A percentile compares a stretch with the other conserved stretches of the same genome.
Conservation (phyloP, 805 yeast genomes). For the Komagataella mondaviorum region DNA sequence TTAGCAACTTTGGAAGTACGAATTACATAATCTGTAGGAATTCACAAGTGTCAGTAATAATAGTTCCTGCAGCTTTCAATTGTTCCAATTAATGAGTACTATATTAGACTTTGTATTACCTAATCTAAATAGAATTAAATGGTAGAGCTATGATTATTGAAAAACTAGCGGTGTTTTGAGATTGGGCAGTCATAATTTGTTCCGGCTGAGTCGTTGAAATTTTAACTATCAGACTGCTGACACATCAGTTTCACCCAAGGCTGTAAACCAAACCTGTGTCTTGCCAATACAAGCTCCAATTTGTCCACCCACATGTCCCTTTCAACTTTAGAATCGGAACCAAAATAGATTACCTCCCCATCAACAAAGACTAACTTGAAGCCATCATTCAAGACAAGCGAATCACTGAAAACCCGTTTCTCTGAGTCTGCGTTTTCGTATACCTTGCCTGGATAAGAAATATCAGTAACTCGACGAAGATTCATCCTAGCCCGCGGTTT, state of each 20-base stretch:
- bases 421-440: slow-evolving; percentile 10
- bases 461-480: slow-evolving; percentile 48
- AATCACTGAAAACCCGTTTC: slow-evolving; percentile 48
- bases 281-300: slow-evolving; percentile 39
- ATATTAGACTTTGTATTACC: too few relatives aligned
- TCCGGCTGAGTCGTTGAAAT: too few relatives aligned
- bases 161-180: too few relatives aligned
- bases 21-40: too few relatives aligned
- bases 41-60: too few relatives aligned
- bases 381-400: slow-evolving; percentile 53
- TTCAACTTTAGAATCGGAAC: slow-evolving; percentile 59
- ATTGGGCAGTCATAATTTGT: too few relatives aligned
- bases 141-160: too few relatives aligned
- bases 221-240: background rate
- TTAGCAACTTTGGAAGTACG: too few relatives aligned
- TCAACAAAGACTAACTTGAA: slow-evolving; percentile 66
- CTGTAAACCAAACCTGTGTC: slow-evolving; percentile 16
- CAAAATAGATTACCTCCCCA: slow-evolving; percentile 73
- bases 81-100: too few relatives aligned
- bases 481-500: slow-evolving; percentile 70
- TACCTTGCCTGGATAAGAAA: slow-evolving; percentile 27
- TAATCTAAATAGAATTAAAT: too few relatives aligned
- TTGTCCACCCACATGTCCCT: slow-evolving; percentile 53
- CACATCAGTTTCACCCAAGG: slow-evolving; percentile 22
- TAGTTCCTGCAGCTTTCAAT: too few relatives aligned